Conservation (phyloP, 495 filamentous ascomycete genomes). For the Neurospora sp. region DNA sequence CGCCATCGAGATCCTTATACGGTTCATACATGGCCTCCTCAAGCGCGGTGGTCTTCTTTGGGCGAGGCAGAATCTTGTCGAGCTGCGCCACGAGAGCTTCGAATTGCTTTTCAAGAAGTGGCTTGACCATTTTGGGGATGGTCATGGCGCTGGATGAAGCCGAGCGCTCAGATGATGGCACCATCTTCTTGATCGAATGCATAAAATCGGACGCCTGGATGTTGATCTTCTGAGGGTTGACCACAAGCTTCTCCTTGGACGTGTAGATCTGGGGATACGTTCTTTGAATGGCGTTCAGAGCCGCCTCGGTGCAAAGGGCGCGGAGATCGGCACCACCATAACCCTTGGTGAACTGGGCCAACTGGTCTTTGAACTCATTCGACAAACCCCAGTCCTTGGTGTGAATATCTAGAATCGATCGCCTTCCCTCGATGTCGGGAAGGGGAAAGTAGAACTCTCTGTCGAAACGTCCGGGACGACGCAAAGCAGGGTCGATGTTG, state of each 20-base stretch:
- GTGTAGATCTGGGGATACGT: constrained; percentile 94
- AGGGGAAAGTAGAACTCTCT: constrained; percentile 96
- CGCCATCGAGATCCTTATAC: constrained; percentile 58
- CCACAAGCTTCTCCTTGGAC: constrained; percentile 79
- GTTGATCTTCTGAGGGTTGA: constrained; percentile 72
- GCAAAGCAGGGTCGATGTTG: constrained; percentile 88
- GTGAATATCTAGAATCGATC: constrained; percentile 86
- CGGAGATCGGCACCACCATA: constrained; percentile 93
- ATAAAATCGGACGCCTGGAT: constrained; percentile 91
- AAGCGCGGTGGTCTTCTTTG: constrained; percentile 75
- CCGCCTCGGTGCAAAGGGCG: constrained; percentile 93
- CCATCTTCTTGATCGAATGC: constrained; percentile 88
- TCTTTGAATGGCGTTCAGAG: constrained; percentile 92
- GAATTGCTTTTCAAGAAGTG: constrained; percentile 66
- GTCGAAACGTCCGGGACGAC: constrained; percentile 90
- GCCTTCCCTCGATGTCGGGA: constrained; percentile 66
- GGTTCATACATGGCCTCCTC: constrained; percentile 94
- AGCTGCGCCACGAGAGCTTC: constrained; percentile 52
- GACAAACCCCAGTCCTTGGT: constrained; percentile 87
- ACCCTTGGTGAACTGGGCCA: constrained; percentile 84
- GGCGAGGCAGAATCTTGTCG: constrained; percentile 70
- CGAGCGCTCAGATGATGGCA: constrained; percentile 87
- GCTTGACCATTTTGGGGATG: constrained; percentile 67
- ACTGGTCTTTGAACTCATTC: constrained; percentile 63
- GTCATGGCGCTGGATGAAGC: constrained; percentile 71